Base-by-base conservation (phyloP, 2,329 filamentous ascomycete genomes). In the Fusarium mundagurra region DNA sequence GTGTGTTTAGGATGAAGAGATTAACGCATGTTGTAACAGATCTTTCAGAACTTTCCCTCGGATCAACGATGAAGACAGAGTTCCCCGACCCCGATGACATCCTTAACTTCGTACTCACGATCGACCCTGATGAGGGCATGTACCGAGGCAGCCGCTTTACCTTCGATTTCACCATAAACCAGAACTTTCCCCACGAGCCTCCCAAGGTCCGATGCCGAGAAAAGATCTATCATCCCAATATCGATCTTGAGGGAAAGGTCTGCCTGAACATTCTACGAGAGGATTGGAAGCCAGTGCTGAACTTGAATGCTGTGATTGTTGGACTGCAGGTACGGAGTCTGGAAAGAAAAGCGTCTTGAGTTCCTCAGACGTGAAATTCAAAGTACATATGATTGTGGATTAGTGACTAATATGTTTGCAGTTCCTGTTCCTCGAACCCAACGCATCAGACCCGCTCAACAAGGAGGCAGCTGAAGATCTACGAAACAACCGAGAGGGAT, bases 191-290 rank as follows among this genome's bases (percentile, higher is more conserved):
- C 1, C 96, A 98, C 85, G 95, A 98, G 82, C 95, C 96, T 72
- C 96, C 96, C 27, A 98, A 98, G 85, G 96, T 99, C 78, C 96
- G 94, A 81, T 98, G 96, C 86, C 93, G 92, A 77, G 94, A 99
- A 85, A 98, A 98, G 88, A 98, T 99, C 79, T 99, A 99, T 86
- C 96, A 99, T 82, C 96, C 96, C 11, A 99, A 99, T 84, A 99
- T 99, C 82, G 96, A 99, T 81, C 89, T 98, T 45, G 94, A 98
- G 82, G 96, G 96, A 77, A 99, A 99, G 82, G 95, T 99, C 72
- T 99, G 96, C 86, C 85, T 99, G 80, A 99, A 99, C 83, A 99
- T 99, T 79, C 84, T 99, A 80, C 88, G 96, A 71, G 96, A 99
- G 85, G 96, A 99, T 86, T 99, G 96, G 96, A 99, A 98, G 87